These are phyloP conservation scores for Scenedesmus sp. DNA, from an alignment of 163 green algal genomes.

Conservation along the genomic window DNA sequence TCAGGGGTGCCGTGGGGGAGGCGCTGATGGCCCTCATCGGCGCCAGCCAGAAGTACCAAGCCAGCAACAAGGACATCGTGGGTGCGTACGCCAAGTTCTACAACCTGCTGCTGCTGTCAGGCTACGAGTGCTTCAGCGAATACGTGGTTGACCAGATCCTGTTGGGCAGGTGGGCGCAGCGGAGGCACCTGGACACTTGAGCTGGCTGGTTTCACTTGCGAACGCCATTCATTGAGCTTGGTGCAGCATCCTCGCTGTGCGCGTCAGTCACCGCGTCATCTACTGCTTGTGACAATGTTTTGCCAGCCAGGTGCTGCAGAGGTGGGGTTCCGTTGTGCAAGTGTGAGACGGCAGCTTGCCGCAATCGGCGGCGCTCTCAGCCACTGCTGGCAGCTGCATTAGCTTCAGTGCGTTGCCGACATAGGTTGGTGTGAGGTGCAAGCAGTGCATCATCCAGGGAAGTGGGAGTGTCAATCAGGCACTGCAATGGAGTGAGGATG, in stretches of 20 bases:
- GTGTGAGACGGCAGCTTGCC: neutral
- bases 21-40: conserved; percentile 59
- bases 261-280: no score
- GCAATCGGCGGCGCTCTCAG: no score
- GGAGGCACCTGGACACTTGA: neutral
- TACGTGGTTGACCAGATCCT: conserved; percentile 65
- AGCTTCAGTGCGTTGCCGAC: no score
- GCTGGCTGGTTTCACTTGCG: no score
- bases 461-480: no score
- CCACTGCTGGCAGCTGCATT: no score
- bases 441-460: no score
- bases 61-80: conserved; percentile 67
- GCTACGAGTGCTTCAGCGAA: conserved; percentile 65
- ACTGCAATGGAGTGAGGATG: neutral
- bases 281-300: no score
- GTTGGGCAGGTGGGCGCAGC: conserved; percentile 6
- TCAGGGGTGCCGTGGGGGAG: conserved; percentile 66
- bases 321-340: neutral
- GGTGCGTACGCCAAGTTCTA: conserved; percentile 73
- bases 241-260: no score
- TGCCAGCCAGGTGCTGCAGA: no score
- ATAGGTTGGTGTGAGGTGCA: neutral
- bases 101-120: conserved; percentile 63
- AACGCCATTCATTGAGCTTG: no score
- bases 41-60: conserved; percentile 66